phyloP scores from a whole-genome alignment of 495 filamentous ascomycete genomes.

The Entonaema liquescens region DNA sequence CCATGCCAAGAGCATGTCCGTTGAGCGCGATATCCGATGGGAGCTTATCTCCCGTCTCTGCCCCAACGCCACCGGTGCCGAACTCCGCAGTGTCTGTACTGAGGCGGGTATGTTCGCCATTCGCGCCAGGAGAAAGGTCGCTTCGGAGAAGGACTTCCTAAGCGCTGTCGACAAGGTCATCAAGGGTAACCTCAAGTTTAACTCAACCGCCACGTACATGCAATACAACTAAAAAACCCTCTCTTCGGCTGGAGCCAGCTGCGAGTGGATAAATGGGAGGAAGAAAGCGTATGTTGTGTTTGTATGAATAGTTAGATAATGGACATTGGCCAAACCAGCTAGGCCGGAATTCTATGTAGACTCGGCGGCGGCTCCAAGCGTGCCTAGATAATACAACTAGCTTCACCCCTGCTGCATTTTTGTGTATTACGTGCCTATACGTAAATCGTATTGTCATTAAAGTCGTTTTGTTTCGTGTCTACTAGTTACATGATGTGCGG shows the following conservation, averaged over 20 bases:
- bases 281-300: conserved; percentile 1
- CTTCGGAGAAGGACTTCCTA: conserved; percentile 99
- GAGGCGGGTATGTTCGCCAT: conserved; percentile 99
- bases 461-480: conserved; percentile 5
- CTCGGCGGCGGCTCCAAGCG: background rate
- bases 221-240: conserved; percentile 84
- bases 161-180: conserved; percentile 99
- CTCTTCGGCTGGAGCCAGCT: background rate
- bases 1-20: conserved; percentile 99
- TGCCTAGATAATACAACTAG: conserved; percentile 16
- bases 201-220: conserved; percentile 98
- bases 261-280: background rate
- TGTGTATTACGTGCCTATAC: background rate
- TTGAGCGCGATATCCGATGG: conserved; percentile 98
- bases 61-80: conserved; percentile 95
- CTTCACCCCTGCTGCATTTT: conserved; percentile 8
- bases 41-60: conserved; percentile 96
- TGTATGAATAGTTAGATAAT: conserved; percentile 44
- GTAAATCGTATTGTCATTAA: background rate
- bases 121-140: conserved; percentile 94
- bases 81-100: conserved; percentile 94
- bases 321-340: conserved; percentile 4
- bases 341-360: conserved; percentile 10
- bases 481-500: conserved; percentile 2
- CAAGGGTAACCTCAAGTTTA: conserved; percentile 99